phyloP scores from a whole-genome alignment of 768 basidiomycete species.

The Solioccasus polychromus region DNA sequence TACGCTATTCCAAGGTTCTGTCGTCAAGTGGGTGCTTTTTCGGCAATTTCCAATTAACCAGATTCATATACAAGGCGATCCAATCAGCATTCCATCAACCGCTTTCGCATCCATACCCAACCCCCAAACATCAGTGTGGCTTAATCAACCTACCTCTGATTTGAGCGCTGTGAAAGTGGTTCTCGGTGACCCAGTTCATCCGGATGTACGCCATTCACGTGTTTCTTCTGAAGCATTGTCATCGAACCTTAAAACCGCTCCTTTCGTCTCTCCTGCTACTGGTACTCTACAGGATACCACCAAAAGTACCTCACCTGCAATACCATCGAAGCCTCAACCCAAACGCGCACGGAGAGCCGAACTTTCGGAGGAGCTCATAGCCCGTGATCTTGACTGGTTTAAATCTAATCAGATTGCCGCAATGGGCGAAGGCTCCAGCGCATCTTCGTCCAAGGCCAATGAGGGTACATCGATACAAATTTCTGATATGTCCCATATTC shows the following conservation, averaged over 20 bases:
- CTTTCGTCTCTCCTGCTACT: not conserved
- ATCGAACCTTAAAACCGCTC: not conserved
- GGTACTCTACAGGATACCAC: not conserved
- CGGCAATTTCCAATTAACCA: not conserved
- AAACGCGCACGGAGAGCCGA: constrained; percentile 22
- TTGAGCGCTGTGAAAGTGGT: not conserved
- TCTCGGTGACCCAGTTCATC: not conserved
- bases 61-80: constrained; percentile 5
- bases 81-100: constrained; percentile 2
- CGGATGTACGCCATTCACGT: not conserved
- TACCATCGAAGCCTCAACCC: constrained; percentile 23
- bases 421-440: not conserved
- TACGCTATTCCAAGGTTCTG: not conserved
- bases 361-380: constrained; percentile 21
- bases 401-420: constrained; percentile 14
- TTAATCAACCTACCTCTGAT: not conserved
- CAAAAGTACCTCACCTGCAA: not conserved
- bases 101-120: not conserved
- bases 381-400: constrained; percentile 32
- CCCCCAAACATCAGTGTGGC: not conserved
- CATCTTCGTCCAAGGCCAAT: not conserved
- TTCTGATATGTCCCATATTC: not conserved
- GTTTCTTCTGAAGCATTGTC: constrained; percentile 1
- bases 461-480: not conserved
- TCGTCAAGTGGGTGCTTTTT: constrained; percentile 13